Evolutionary conservation across 2,329 filamentous ascomycete genomes (phyloP).

Genomic region (Niveomyces coronatus): DNA sequence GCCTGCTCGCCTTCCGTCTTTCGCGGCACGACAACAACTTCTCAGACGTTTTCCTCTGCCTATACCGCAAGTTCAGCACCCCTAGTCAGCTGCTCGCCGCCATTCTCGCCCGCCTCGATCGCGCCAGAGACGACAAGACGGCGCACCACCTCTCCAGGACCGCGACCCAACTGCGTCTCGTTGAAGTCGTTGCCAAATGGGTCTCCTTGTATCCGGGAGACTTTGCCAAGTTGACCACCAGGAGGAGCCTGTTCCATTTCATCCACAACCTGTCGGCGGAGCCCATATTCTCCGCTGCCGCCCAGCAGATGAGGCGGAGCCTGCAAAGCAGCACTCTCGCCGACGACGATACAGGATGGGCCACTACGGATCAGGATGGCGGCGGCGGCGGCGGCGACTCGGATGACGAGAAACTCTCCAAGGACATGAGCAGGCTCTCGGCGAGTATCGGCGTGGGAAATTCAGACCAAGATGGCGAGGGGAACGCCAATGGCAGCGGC

Average conservation of each 20-base stretch:
- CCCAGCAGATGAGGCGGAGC: constrained; percentile 73
- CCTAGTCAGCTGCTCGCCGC: constrained; percentile 68
- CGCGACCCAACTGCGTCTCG: constrained; percentile 70
- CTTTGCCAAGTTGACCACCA: constrained; percentile 70
- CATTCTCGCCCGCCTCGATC: constrained; percentile 67
- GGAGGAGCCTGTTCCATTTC: constrained; percentile 63
- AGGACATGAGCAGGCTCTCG: constrained; percentile 29
- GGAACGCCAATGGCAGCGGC: too few relatives aligned
- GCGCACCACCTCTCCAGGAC: constrained; percentile 66
- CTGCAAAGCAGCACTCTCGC: constrained; percentile 63
- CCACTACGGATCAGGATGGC: constrained; percentile 57
- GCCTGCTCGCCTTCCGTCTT: constrained; percentile 71
- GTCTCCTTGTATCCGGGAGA: constrained; percentile 84
- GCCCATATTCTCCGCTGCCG: constrained; percentile 73
- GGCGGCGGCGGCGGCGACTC: constrained; percentile 24
- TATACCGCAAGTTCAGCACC: constrained; percentile 88
- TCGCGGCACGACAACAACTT: constrained; percentile 87
- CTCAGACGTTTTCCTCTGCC: constrained; percentile 74
- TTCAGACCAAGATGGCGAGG: constrained; percentile 36
- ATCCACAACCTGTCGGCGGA: constrained; percentile 63
- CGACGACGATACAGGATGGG: constrained; percentile 91
- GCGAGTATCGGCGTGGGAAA: constrained; percentile 36
- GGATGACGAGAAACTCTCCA: constrained; percentile 25
- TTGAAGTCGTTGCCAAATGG: constrained; percentile 82
- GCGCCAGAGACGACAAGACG: constrained; percentile 53